phyloP scores from a whole-genome alignment of 2,329 filamentous ascomycete genomes.

The Pseudogymnoascus destructans region DNA sequence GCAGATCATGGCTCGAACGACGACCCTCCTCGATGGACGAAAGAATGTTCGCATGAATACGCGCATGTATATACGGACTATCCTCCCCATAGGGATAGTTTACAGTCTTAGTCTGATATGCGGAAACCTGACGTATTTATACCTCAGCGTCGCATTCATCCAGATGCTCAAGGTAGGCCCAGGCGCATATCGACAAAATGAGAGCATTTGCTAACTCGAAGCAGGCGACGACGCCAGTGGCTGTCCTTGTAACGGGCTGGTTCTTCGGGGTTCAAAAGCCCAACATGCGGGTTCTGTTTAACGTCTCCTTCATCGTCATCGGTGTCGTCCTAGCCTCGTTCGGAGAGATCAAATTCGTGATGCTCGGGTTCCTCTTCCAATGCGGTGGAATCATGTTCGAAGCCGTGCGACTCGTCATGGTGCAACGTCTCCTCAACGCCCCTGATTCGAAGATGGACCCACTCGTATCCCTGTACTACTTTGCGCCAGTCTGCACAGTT shows the following conservation, averaged over 20 bases:
- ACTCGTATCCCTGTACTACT: constrained; percentile 80
- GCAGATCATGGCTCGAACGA: constrained; percentile 82
- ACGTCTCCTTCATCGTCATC: constrained; percentile 87
- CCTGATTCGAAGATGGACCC: constrained; percentile 88
- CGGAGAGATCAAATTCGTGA: constrained; percentile 88
- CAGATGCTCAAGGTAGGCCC: constrained; percentile 88
- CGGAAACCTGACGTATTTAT: constrained; percentile 89
- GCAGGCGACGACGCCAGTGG: constrained; percentile 86
- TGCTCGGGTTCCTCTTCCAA: constrained; percentile 69
- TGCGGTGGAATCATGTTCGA: constrained; percentile 68
- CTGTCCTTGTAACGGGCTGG: constrained; percentile 84
- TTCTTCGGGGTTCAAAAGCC: constrained; percentile 63
- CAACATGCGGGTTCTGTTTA: constrained; percentile 76
- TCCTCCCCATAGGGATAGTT: constrained; percentile 88
- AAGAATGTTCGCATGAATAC: constrained; percentile 97
- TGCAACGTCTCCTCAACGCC: constrained; percentile 68
- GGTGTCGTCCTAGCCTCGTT: constrained; percentile 91
- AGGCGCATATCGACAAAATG: background rate
- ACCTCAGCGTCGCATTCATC: constrained; percentile 91
- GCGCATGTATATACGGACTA: constrained; percentile 80
- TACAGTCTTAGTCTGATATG: constrained; percentile 95
- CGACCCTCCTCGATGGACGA: constrained; percentile 77
- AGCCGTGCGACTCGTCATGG: constrained; percentile 71
- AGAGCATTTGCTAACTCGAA: constrained; percentile 12
- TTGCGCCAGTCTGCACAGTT: constrained; percentile 67